phyloP scores from a whole-genome alignment of 345 rosid species.

The Pugionium dolabratum region DNA sequence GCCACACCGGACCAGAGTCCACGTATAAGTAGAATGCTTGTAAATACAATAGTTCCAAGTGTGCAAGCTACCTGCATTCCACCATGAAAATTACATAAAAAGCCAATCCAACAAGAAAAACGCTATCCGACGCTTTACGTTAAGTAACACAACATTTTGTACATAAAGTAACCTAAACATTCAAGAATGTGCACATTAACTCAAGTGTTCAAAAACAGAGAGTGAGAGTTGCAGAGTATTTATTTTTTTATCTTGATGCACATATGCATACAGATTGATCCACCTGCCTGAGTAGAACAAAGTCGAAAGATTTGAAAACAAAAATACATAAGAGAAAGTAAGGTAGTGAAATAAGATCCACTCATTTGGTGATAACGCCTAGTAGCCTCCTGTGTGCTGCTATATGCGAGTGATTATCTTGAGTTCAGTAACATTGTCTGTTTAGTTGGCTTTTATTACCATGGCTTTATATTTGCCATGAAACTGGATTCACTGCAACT shows the following conservation, averaged over 20 bases:
- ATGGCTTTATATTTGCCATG: background rate
- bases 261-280: background rate
- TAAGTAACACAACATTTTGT: background rate
- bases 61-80: constrained; percentile 37
- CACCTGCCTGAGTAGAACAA: background rate
- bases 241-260: background rate
- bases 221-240: background rate
- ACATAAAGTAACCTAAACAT: background rate
- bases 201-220: constrained; percentile 11
- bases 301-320: background rate
- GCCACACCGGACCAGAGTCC: constrained; percentile 47
- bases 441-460: too few species aligned
- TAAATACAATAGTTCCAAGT: constrained; percentile 43
- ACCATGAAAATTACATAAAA: constrained; percentile 13
- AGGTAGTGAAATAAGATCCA: background rate
- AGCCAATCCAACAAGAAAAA: background rate
- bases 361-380: background rate
- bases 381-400: background rate
- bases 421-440: constrained; percentile 4
- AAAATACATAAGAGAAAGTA: background rate
- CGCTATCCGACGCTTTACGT: background rate
- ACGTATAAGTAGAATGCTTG: constrained; percentile 43
- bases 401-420: background rate
- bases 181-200: constrained; percentile 9
- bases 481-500: constrained; percentile 7